Evolutionary conservation across 148 eudicot genomes (phyloP).

Genomic region (Arctostaphylos glauca): DNA sequence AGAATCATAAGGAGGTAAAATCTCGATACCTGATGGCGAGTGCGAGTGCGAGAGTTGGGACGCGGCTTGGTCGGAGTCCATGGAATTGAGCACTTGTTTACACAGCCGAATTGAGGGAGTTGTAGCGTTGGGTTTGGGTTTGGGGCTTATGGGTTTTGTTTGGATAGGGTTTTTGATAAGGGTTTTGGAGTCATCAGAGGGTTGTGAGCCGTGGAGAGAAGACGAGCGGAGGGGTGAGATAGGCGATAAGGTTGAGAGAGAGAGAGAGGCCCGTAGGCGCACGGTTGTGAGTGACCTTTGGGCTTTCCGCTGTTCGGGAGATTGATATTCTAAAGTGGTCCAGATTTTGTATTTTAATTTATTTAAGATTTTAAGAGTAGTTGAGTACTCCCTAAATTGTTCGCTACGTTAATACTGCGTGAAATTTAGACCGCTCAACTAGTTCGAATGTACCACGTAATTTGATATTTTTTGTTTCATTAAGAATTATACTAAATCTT

Average conservation of each 20-base stretch:
- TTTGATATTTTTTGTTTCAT: neutral
- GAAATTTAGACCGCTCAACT: too few species aligned
- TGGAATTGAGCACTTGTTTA: conserved; percentile 10
- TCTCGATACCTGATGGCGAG: neutral
- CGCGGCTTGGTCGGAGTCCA: conserved; percentile 28
- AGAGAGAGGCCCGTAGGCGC: neutral
- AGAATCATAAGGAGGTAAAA: neutral
- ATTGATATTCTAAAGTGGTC: neutral
- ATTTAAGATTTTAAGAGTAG: too few species aligned
- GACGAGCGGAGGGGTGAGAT: neutral
- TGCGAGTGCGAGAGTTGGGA: neutral
- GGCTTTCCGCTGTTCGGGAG: neutral
- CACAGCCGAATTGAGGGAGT: neutral
- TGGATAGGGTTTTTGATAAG: neutral
- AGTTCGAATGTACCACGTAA: neutral
- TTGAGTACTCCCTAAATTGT: too few species aligned
- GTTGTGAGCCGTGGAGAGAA: neutral
- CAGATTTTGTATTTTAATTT: neutral
- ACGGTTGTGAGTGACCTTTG: neutral
- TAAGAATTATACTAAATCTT: neutral
- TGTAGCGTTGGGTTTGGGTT: neutral
- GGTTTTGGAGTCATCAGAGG: neutral
- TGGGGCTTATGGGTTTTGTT: neutral
- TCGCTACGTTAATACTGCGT: too few species aligned
- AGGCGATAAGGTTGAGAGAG: conserved; percentile 17